Evolutionary conservation across 2,329 filamentous ascomycete genomes (phyloP).

Genomic region (Cladosporium phlei): DNA sequence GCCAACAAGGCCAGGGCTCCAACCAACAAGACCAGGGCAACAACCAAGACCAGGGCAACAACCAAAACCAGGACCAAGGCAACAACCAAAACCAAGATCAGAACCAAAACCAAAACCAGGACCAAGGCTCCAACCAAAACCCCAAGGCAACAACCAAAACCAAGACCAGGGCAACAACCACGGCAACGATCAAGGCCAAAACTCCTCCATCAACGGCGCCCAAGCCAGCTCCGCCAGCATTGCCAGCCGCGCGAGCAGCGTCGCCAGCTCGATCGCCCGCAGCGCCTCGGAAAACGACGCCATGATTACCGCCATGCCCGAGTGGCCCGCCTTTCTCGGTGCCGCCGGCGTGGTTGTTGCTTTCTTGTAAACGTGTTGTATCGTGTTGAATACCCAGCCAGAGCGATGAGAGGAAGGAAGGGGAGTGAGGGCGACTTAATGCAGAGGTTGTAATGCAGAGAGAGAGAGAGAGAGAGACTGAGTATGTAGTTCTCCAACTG

Average conservation of each 20-base stretch:
- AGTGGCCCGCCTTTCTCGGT: neutral
- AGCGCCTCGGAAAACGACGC: neutral
- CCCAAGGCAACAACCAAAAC: neutral
- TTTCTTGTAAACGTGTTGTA: constrained; percentile 6
- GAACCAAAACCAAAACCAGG: neutral
- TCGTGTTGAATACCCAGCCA: too few relatives aligned
- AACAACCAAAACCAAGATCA: neutral
- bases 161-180: neutral
- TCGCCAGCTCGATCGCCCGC: neutral
- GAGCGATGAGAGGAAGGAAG: too few relatives aligned
- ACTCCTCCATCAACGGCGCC: neutral
- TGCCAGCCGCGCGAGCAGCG: neutral
- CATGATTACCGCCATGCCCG: constrained; percentile 1
- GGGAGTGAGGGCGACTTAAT: too few relatives aligned
- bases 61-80: neutral
- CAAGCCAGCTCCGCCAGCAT: neutral
- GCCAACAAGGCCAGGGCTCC: neutral
- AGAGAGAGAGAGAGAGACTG: too few relatives aligned
- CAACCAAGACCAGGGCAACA: neutral
- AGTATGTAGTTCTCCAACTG: too few relatives aligned
- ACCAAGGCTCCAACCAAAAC: neutral
- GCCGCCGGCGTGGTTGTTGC: neutral
- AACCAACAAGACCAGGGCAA: neutral
- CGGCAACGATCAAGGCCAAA: neutral
- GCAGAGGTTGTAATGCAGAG: too few relatives aligned